Evolutionary conservation across 441 rosid genomes (phyloP), one percentile per base, ranked within the genome.

Genomic region (Daphne laureola): DNA sequence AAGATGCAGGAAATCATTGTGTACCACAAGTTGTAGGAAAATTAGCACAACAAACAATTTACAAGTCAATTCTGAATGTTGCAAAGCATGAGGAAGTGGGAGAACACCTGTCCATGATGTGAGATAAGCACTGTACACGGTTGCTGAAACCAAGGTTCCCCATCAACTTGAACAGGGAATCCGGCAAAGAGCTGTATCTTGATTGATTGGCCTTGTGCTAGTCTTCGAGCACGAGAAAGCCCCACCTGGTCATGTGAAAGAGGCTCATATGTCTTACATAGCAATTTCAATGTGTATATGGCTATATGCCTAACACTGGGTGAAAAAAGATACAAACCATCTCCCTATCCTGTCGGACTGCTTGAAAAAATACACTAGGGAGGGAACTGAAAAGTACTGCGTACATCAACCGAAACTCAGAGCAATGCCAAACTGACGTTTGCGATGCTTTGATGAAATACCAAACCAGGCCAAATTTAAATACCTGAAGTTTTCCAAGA

Each of bases 401-500:
- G 7, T 31, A 31, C 9, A 31, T 31, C 36, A 31, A 5, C 36
- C 5, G 9, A 31, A 5, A 31, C 6, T 31, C 36, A 31, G 5
- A 4, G 5, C 36, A 31, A 31, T 4, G 36, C 1, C 31, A 38
- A 35, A 61, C 43, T 41, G 43, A 49, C 17, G 26, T 52, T 25
- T 27, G 56, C 18, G 12, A 41, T 21, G 56, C 47, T 43, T 15
- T 38, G 25, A 48, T 60, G 16, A 38, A 46, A 41, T 18, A 17
- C 17, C 31, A 17, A 21, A 38, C 9, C 36, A 2, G 7, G 11
- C 36, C 36, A 3, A 31, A 31, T 31, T 31, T 31, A 8, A 3
- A 61, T 68, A 87, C 98, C 97, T 93, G 99, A 70, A 93, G 96
- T 75, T 73, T 90, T 58, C 99, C 99, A 58, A 90, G 97, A 66